phyloP scores from a whole-genome alignment of 2,329 filamentous ascomycete species.

The Mariannaea elegans region DNA sequence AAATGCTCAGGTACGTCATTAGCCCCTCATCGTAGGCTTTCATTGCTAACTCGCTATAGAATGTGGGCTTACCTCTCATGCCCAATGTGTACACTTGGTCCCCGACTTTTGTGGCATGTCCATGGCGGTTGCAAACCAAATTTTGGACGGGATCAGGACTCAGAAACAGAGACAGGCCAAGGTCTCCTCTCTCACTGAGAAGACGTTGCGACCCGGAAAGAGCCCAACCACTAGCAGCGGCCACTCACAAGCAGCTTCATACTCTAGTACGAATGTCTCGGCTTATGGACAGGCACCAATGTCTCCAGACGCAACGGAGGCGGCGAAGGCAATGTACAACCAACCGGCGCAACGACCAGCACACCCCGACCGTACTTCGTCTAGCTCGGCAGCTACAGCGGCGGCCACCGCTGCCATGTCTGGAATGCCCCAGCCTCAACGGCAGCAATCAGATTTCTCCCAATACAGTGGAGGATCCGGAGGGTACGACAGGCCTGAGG shows the following conservation, averaged over 20 bases:
- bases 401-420: conserved; percentile 68
- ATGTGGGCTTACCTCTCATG: conserved; percentile 91
- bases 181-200: conserved; percentile 66
- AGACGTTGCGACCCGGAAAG: conserved; percentile 69
- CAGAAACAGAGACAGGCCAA: conserved; percentile 75
- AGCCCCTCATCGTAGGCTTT: background rate
- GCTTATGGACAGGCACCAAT: conserved; percentile 33
- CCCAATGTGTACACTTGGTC: conserved; percentile 91
- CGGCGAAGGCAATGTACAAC: conserved; percentile 70
- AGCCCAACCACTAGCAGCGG: conserved; percentile 51
- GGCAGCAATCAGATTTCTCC: conserved; percentile 46
- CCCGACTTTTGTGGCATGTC: conserved; percentile 99
- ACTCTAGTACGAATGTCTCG: conserved; percentile 43
- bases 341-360: conserved; percentile 61
- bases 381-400: conserved; percentile 64
- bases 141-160: conserved; percentile 84
- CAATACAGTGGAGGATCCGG: conserved; percentile 39
- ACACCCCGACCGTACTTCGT: conserved; percentile 63
- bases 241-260: conserved; percentile 46
- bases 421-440: conserved; percentile 50
- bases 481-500: conserved; percentile 47
- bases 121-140: conserved; percentile 95
- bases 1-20: conserved; percentile 79
- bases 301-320: conserved; percentile 65
- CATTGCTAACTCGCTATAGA: conserved; percentile 60